Percentiles rank a stretch among this genome's conserved stretches.
phyloP scores from a whole-genome alignment of 208 protist genomes.

The Leishmania aethiopica region DNA sequence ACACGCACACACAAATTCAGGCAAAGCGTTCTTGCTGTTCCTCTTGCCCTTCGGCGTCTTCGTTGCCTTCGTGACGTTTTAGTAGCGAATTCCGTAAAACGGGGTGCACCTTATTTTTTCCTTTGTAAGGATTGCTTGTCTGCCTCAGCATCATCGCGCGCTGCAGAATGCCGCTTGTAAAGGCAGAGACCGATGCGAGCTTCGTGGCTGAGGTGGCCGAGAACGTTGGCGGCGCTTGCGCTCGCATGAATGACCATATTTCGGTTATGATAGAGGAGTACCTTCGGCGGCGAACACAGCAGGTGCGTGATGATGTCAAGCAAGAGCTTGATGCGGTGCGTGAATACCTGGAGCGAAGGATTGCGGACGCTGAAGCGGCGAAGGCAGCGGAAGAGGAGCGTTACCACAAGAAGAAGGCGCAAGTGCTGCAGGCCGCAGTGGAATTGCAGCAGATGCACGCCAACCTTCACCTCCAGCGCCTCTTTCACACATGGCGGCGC shows the following conservation, averaged over 20 bases:
- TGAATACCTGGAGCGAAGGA: slow-evolving; percentile 4
- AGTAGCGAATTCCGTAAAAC: not conserved
- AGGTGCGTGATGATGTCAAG: slow-evolving; percentile 15
- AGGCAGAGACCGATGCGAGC: slow-evolving; percentile 45
- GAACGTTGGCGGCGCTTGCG: slow-evolving; percentile 21
- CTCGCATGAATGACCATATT: slow-evolving; percentile 31
- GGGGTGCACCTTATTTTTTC: not conserved
- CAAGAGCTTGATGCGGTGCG: slow-evolving; percentile 6
- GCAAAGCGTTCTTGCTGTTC: not conserved
- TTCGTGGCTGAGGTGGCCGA: slow-evolving; percentile 53
- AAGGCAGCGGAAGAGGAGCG: not conserved
- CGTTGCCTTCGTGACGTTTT: not conserved
- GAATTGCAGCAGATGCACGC: slow-evolving; percentile 10
- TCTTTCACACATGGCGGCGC: slow-evolving; percentile 41
- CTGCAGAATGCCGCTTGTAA: slow-evolving; percentile 44
- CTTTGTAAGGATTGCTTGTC: not conserved
- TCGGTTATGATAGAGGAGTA: slow-evolving; percentile 71
- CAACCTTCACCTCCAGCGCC: not conserved
- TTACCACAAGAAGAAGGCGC: slow-evolving; percentile 5
- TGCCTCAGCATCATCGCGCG: not conserved
- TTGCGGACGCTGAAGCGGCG: not conserved
- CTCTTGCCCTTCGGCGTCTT: not conserved
- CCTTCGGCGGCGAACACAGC: slow-evolving; percentile 37
- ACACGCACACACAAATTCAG: not conserved
- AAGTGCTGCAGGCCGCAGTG: slow-evolving; percentile 4